Conservation (phyloP, 805 yeast species). For the Wickerhamiella azymoides region DNA sequence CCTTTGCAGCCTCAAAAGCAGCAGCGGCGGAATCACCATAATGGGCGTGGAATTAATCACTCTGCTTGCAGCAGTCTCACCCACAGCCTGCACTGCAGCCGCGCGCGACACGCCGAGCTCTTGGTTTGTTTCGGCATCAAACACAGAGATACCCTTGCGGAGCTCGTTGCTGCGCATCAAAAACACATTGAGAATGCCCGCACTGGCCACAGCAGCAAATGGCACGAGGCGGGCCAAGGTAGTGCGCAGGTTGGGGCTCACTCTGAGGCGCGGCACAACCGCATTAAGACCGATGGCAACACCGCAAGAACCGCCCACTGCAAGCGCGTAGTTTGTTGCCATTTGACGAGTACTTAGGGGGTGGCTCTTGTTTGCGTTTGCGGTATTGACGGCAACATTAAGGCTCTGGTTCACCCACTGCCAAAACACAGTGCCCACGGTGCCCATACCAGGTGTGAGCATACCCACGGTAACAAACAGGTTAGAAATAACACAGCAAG, state of each 20-base stretch:
- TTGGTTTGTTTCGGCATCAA: constrained; percentile 25
- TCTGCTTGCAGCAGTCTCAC: constrained; percentile 90
- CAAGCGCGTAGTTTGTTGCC: constrained; percentile 64
- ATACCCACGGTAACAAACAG: constrained; percentile 93
- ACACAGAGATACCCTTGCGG: constrained; percentile 36
- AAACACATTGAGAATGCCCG: constrained; percentile 92
- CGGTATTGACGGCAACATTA: constrained; percentile 92
- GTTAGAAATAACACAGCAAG: constrained; percentile 85
- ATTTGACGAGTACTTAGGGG: constrained; percentile 73
- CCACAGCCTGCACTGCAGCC: constrained; percentile 89
- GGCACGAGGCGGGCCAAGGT: constrained; percentile 83
- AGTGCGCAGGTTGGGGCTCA: constrained; percentile 57
- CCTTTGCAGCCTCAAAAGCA: constrained; percentile 65
- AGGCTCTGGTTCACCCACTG: constrained; percentile 94
- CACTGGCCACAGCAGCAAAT: constrained; percentile 96
- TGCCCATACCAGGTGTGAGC: constrained; percentile 88
- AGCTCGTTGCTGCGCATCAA: constrained; percentile 94
- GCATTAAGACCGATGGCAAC: constrained; percentile 91
- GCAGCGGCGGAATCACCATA: constrained; percentile 90
- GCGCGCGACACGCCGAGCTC: constrained; percentile 54
- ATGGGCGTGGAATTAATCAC: constrained; percentile 94
- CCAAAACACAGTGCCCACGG: constrained; percentile 90
- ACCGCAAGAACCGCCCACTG: constrained; percentile 88
- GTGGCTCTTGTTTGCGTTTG: constrained; percentile 90
- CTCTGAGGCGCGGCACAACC: constrained; percentile 66